Evolutionary conservation across 1,284 basidiomycete species (phyloP).

Genomic region (Trichosporon sp.): DNA sequence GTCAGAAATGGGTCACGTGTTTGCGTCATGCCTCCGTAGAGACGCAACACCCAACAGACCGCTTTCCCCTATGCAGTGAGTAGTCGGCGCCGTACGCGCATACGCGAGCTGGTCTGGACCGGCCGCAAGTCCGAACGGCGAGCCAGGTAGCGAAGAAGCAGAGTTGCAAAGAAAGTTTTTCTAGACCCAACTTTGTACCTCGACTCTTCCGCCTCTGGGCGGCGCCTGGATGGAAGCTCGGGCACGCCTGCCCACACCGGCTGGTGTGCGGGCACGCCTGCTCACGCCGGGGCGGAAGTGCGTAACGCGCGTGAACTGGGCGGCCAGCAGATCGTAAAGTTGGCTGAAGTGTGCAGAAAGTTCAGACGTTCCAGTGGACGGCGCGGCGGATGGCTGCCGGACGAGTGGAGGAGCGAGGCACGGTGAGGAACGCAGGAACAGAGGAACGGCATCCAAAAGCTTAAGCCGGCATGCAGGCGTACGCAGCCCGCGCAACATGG

Average conservation of each 20-base stretch:
- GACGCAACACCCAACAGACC: no score
- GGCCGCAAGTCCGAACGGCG: no score
- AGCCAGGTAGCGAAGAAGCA: background rate
- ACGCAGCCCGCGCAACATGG: background rate
- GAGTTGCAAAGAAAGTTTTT: background rate
- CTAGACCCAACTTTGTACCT: background rate
- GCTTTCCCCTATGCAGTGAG: no score
- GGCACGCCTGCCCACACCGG: background rate
- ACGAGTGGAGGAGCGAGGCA: background rate
- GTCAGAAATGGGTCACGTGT: background rate
- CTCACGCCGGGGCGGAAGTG: background rate
- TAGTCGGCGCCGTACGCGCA: no score
- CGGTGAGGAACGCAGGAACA: background rate
- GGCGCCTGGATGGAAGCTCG: background rate
- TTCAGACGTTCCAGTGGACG: background rate
- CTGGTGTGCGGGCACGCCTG: background rate
- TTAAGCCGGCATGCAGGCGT: background rate
- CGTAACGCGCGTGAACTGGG: background rate
- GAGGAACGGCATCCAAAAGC: background rate
- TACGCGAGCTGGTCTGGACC: no score
- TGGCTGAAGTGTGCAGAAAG: background rate
- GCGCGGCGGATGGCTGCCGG: background rate
- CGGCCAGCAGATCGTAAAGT: background rate
- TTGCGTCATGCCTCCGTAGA: no score
- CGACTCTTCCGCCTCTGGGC: background rate